These are phyloP conservation scores for Chaetomiaceae sp. DNA, from an alignment of 2,329 filamentous ascomycete genomes.

Conservation along the genomic window DNA sequence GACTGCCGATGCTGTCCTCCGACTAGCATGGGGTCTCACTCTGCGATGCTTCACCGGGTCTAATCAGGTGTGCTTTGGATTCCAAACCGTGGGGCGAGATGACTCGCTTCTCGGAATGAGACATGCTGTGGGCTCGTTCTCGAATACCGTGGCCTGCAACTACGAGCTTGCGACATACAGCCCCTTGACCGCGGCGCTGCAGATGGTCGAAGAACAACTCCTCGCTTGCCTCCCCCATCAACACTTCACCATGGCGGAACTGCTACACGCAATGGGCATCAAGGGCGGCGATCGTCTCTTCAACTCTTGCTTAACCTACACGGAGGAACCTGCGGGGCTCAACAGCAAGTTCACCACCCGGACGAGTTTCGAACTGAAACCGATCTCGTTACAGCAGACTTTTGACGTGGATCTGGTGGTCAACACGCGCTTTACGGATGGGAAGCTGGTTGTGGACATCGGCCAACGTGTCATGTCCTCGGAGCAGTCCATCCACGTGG, in stretches of 20 bases:
- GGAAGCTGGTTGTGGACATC: slow-evolving; percentile 40
- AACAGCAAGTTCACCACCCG: slow-evolving; percentile 32
- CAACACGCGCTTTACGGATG: slow-evolving; percentile 39
- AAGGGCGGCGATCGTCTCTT: slow-evolving; percentile 40
- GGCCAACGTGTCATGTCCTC: slow-evolving; percentile 40
- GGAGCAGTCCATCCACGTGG: slow-evolving; percentile 43
- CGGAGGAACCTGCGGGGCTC: slow-evolving; percentile 36
- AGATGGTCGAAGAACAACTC: slow-evolving; percentile 31
- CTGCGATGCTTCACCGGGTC: slow-evolving; percentile 50
- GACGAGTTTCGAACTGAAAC: slow-evolving; percentile 30
- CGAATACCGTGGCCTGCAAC: slow-evolving; percentile 35
- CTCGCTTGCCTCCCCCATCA: slow-evolving; percentile 36
- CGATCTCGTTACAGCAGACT: slow-evolving; percentile 37
- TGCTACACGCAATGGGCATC: slow-evolving; percentile 43
- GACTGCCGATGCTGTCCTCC: slow-evolving; percentile 46
- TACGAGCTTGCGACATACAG: slow-evolving; percentile 32
- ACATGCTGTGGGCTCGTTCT: slow-evolving; percentile 44
- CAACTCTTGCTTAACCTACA: slow-evolving; percentile 48
- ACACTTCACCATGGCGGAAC: slow-evolving; percentile 41
- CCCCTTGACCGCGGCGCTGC: slow-evolving; percentile 32
- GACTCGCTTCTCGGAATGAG: slow-evolving; percentile 38
- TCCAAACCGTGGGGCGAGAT: slow-evolving; percentile 42
- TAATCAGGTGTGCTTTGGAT: slow-evolving; percentile 52
- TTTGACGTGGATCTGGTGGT: slow-evolving; percentile 45
- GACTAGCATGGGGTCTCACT: slow-evolving; percentile 56